phyloP scores from a whole-genome alignment of 805 yeast species.

The Wickerhamomyces mucosus region DNA sequence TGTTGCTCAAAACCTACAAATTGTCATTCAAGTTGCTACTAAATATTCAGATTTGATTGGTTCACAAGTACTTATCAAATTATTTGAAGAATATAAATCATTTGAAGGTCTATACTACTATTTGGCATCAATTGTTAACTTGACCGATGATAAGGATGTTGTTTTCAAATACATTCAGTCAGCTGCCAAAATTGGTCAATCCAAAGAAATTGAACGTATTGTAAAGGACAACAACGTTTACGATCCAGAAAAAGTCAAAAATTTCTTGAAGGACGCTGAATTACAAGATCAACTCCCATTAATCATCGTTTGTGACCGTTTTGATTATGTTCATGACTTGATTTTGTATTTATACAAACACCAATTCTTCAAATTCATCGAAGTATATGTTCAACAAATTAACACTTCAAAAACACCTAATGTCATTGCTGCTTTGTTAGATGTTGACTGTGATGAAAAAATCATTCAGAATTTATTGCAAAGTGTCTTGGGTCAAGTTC shows the following conservation, averaged over 20 bases:
- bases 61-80: slow-evolving; percentile 69
- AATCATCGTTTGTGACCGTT: slow-evolving; percentile 93
- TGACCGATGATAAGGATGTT: slow-evolving; percentile 89
- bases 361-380: slow-evolving; percentile 92
- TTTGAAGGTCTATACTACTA: slow-evolving; percentile 92
- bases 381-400: slow-evolving; percentile 95
- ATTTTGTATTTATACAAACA: slow-evolving; percentile 89
- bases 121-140: slow-evolving; percentile 84
- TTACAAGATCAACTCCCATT: slow-evolving; percentile 93
- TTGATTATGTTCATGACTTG: slow-evolving; percentile 84
- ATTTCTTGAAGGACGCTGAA: slow-evolving; percentile 89
- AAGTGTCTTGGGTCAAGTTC: slow-evolving; percentile 91
- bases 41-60: slow-evolving; percentile 93
- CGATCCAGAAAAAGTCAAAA: slow-evolving; percentile 95
- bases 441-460: slow-evolving; percentile 93
- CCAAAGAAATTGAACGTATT: slow-evolving; percentile 89
- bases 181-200: slow-evolving; percentile 84
- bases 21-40: slow-evolving; percentile 92
- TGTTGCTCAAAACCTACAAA: slow-evolving; percentile 81
- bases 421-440: slow-evolving; percentile 91
- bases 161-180: slow-evolving; percentile 94
- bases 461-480: slow-evolving; percentile 72
- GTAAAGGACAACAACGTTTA: slow-evolving; percentile 91
- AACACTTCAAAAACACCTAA: slow-evolving; percentile 94
- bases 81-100: slow-evolving; percentile 90